A percentile compares a stretch with the other conserved stretches of the same genome.
These are phyloP conservation scores for Platanthera zijinensis DNA, from an alignment of 106 monocot species.

Conservation along the genomic window DNA sequence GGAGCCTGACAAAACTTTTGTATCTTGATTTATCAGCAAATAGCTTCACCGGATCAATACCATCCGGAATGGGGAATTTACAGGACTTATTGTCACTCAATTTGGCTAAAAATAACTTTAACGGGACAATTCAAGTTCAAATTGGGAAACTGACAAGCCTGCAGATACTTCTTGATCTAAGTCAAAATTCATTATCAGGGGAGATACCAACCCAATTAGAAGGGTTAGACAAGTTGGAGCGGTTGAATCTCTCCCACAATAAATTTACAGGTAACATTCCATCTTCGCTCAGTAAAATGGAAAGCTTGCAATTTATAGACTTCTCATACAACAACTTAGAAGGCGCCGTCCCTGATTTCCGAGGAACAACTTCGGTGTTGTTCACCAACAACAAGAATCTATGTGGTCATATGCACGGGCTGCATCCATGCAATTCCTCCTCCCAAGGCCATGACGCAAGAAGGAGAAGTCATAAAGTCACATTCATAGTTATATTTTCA, in stretches of 20 bases:
- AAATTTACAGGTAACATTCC: conserved; percentile 11
- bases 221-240: conserved; percentile 5
- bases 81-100: not conserved
- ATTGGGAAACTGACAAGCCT: conserved; percentile 19
- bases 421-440: conserved; percentile 1
- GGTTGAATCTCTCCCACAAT: conserved; percentile 26
- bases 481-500: not conserved
- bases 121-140: conserved; percentile 18
- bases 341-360: conserved; percentile 17
- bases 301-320: conserved; percentile 13
- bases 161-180: conserved; percentile 19
- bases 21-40: conserved; percentile 19
- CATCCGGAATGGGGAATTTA: conserved; percentile 7
- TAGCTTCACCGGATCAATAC: conserved; percentile 7
- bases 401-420: conserved; percentile 10
- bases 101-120: conserved; percentile 10
- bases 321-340: conserved; percentile 25
- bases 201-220: conserved; percentile 14
- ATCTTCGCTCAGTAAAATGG: conserved; percentile 5
- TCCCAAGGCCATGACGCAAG: not conserved
- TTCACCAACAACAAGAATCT: conserved; percentile 16
- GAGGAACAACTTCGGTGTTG: not conserved
- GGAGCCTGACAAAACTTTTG: not conserved
- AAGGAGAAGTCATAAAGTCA: not conserved
- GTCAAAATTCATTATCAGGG: conserved; percentile 17